phyloP scores from a whole-genome alignment of 2,329 filamentous ascomycete species.

The Colletotrichum viniferum region DNA sequence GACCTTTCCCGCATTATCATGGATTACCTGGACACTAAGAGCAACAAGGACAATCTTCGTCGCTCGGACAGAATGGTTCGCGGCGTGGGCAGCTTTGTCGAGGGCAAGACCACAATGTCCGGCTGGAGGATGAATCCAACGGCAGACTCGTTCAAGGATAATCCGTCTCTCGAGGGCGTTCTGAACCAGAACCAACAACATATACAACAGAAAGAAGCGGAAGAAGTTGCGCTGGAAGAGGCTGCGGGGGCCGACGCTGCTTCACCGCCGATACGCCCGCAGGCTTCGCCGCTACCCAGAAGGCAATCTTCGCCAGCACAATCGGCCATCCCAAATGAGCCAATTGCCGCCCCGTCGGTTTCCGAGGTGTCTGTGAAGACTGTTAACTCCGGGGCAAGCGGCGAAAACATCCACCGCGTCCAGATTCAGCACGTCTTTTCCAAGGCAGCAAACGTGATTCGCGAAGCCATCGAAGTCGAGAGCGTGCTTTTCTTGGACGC shows the following conservation, averaged over 20 bases:
- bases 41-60: slow-evolving; percentile 28
- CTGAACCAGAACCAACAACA: slow-evolving; percentile 22
- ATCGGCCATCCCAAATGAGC: fast-evolving
- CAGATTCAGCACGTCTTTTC: slow-evolving; percentile 37
- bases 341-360: background rate
- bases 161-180: slow-evolving; percentile 12
- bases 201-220: background rate
- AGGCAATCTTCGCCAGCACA: background rate
- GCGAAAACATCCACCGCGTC: fast-evolving
- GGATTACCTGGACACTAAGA: slow-evolving; percentile 37
- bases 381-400: fast-evolving
- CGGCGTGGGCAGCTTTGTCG: slow-evolving; percentile 39
- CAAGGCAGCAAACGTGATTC: slow-evolving; percentile 48
- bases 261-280: background rate
- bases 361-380: background rate
- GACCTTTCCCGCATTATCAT: slow-evolving; percentile 35
- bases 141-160: slow-evolving; percentile 1
- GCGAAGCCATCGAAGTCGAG: slow-evolving; percentile 41
- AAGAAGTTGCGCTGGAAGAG: background rate
- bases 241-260: slow-evolving; percentile 23
- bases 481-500: slow-evolving; percentile 19
- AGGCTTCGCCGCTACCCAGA: fast-evolving
- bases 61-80: slow-evolving; percentile 40
- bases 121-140: slow-evolving; percentile 14
- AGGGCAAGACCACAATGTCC: slow-evolving; percentile 32